phyloP scores from a whole-genome alignment of 1,139 yeast genomes.

The Kodamaea plutei region DNA sequence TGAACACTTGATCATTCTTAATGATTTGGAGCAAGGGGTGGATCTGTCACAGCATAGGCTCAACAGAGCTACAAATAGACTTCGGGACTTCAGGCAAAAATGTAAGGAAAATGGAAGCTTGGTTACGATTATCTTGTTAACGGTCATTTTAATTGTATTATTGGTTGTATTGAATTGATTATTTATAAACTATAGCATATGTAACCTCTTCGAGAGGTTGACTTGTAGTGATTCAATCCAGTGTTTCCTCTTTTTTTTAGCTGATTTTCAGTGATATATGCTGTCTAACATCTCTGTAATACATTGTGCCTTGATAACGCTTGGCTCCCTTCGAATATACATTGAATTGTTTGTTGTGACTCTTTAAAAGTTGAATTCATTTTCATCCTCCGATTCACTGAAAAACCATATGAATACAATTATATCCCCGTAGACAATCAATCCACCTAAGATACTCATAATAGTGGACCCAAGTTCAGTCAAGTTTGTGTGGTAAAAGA shows the following conservation, averaged over 20 bases:
- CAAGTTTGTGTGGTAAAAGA: constrained; percentile 56
- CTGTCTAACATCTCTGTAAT: no score
- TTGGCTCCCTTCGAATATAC: no score
- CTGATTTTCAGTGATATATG: no score
- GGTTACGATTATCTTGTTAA: constrained; percentile 61
- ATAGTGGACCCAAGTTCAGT: constrained; percentile 55
- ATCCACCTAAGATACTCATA: constrained; percentile 69
- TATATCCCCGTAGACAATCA: constrained; percentile 66
- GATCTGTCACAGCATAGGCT: constrained; percentile 52
- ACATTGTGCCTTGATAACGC: no score
- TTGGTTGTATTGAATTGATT: constrained; percentile 60
- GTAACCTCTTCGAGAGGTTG: no score
- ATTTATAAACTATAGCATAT: constrained; percentile 9
- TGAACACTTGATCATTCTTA: constrained; percentile 62
- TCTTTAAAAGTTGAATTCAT: constrained; percentile 45
- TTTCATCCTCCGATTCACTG: constrained; percentile 50
- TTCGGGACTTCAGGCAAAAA: constrained; percentile 51
- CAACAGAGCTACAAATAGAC: constrained; percentile 49
- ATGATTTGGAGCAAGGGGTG: constrained; percentile 67
- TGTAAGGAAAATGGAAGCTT: constrained; percentile 70
- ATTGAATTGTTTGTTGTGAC: no score
- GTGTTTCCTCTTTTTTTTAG: no score
- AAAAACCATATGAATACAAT: constrained; percentile 69
- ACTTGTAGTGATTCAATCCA: no score
- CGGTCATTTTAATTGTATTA: constrained; percentile 54